phyloP scores from a whole-genome alignment of 2,329 filamentous ascomycete species.

The Cordyceps cicadae region DNA sequence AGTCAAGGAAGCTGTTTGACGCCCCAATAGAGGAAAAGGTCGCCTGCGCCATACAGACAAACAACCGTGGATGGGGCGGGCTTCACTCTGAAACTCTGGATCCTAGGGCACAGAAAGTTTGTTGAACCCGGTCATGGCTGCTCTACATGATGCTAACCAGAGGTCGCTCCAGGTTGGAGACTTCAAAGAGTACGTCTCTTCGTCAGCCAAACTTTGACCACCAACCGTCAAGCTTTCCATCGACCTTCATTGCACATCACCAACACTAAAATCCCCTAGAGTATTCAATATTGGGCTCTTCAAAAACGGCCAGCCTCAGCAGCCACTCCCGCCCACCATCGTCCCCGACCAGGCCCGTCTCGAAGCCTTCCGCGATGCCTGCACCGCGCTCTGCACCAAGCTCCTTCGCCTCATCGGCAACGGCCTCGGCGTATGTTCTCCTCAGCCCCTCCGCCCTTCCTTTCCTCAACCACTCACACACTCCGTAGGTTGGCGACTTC shows the following conservation, averaged over 20 bases:
- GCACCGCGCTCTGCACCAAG: slow-evolving; percentile 62
- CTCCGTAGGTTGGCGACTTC: slow-evolving; percentile 38
- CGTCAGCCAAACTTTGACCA: background rate
- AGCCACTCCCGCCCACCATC: slow-evolving; percentile 65
- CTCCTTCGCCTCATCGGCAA: slow-evolving; percentile 71
- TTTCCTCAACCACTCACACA: background rate
- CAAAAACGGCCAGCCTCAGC: slow-evolving; percentile 56
- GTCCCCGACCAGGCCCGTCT: slow-evolving; percentile 51
- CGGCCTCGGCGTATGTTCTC: slow-evolving; percentile 54
- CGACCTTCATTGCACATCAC: background rate
- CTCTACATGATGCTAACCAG: background rate
- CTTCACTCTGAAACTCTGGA: slow-evolving; percentile 88
- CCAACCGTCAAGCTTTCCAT: background rate
- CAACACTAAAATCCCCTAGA: slow-evolving; percentile 34
- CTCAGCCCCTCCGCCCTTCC: background rate
- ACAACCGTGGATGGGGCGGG: slow-evolving; percentile 83
- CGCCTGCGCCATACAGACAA: slow-evolving; percentile 62
- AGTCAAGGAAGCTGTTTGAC: slow-evolving; percentile 63
- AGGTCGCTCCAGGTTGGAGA: slow-evolving; percentile 56
- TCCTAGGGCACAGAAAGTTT: slow-evolving; percentile 68
- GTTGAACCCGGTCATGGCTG: slow-evolving; percentile 16
- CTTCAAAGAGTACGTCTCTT: slow-evolving; percentile 66
- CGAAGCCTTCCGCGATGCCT: slow-evolving; percentile 58
- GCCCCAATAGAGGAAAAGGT: slow-evolving; percentile 65
- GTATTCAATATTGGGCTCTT: slow-evolving; percentile 91